Percentiles rank a stretch among this genome's conserved stretches.
phyloP scores from a whole-genome alignment of 169 alveolate genomes.

The Eimeria maxima region DNA sequence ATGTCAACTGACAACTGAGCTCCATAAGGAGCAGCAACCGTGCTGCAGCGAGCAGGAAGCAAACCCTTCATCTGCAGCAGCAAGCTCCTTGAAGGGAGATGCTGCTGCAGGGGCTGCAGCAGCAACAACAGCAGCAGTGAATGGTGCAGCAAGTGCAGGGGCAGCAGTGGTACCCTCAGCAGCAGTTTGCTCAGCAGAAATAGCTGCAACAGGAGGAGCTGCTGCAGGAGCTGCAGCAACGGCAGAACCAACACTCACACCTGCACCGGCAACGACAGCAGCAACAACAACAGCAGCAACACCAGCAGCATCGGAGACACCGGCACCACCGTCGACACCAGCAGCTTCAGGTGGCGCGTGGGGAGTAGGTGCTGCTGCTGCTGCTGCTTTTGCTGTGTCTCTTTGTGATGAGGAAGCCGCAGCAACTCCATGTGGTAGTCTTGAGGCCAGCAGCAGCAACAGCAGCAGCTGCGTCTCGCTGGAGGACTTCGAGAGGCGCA shows the following conservation, averaged over 20 bases:
- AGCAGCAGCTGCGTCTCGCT: constrained; percentile 28
- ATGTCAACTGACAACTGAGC: not conserved
- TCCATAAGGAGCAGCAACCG: not conserved
- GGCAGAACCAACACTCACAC: not conserved
- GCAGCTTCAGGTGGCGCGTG: not conserved
- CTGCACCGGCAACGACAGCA: not conserved
- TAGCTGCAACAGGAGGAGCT: not conserved
- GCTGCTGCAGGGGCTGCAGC: not conserved
- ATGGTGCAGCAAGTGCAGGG: not conserved
- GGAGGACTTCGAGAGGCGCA: not conserved
- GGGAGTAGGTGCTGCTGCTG: constrained; percentile 16
- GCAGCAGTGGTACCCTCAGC: not conserved
- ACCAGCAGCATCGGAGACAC: not conserved
- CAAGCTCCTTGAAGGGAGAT: not conserved
- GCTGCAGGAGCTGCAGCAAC: not conserved
- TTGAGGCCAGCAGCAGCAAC: constrained; percentile 35
- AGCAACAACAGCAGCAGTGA: not conserved
- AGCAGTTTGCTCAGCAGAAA: not conserved
- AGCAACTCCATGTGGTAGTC: not conserved
- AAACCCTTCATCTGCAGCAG: not conserved
- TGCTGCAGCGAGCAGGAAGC: not conserved
- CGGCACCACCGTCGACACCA: not conserved
- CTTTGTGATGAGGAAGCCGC: constrained; percentile 29
- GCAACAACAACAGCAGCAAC: not conserved
- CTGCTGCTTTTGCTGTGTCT: constrained; percentile 37